These are phyloP conservation scores for Coemansia javaensis DNA, from an alignment of 192 early-diverging fungal species.

Conservation along the genomic window DNA sequence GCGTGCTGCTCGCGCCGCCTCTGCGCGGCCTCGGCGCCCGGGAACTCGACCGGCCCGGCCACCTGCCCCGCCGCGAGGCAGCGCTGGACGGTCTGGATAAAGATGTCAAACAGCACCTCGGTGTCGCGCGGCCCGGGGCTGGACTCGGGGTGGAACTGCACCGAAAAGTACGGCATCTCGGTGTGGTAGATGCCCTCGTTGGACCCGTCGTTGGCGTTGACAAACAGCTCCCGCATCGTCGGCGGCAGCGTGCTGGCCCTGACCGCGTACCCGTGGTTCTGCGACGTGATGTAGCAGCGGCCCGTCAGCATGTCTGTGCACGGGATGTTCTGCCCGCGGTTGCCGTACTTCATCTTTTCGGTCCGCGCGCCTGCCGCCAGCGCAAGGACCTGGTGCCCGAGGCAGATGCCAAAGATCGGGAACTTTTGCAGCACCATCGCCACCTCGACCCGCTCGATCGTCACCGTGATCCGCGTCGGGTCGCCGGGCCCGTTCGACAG, in stretches of 20 bases:
- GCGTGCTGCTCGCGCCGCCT: constrained; percentile 27
- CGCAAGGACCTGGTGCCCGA: constrained; percentile 96
- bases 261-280: constrained; percentile 98
- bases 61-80: constrained; percentile 65
- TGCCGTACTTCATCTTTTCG: constrained; percentile 97
- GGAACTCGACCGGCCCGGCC: constrained; percentile 66
- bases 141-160: constrained; percentile 99
- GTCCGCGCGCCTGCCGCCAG: constrained; percentile 90
- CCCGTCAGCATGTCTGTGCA: constrained; percentile 94
- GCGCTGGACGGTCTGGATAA: constrained; percentile 71
- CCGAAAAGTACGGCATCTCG: constrained; percentile 87
- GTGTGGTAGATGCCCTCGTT: constrained; percentile 98
- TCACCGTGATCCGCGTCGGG: constrained; percentile 74
- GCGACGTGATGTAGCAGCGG: constrained; percentile 97
- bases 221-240: constrained; percentile 76
- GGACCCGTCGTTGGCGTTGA: constrained; percentile 97
- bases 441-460: constrained; percentile 69
- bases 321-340: constrained; percentile 99
- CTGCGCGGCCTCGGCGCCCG: constrained; percentile 51
- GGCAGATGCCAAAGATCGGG: constrained; percentile 98
- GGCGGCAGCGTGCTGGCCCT: constrained; percentile 69
- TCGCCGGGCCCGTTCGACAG: constrained; percentile 97
- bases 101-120: constrained; percentile 95
- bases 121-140: constrained; percentile 95
- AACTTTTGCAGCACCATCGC: constrained; percentile 67